Evolutionary conservation across 164 flowering plant species (phyloP), one percentile per base, ranked within the genome.

Genomic region (Warburgia ugandensis): DNA sequence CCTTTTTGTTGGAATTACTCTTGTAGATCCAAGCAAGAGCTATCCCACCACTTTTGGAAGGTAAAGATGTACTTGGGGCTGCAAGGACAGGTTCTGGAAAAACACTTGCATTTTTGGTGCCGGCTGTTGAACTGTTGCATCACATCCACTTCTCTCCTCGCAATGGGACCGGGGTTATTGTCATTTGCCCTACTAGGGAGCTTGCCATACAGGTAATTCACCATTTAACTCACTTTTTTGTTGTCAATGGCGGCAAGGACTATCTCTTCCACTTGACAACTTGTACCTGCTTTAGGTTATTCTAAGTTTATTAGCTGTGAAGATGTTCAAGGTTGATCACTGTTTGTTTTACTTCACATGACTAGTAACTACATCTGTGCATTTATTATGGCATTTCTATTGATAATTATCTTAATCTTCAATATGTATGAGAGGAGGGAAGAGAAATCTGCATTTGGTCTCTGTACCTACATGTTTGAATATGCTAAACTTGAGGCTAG

Each of bases 31-130:
- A 92, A 86, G 84, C 95, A 28, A 69, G 87, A 51, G 45, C 89
- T 9, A 84, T 92, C 48, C 95, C 97, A 37, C 94, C 76, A 9
- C 89, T 88, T 52, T 31, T 86, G 62, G 60, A 67, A 50, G 95
- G 94, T 0, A 74, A 79, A 65, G 87, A 92, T 76, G 85, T 88
- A 54, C 81, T 92, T 64, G 99, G 95, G 57, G 97, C 99, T 55
- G 99, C 99, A 40, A 77, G 98, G 70, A 92, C 98, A 7, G 98
- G 98, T 60, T 74, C 98, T 43, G 96, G 98, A 6, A 92, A 92
- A 60, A 92, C 96, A 35, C 89, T 92, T 54, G 94, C 95, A 29
- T 92, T 92, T 69, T 62, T 92, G 25, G 68, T 92, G 14, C 98
- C 98, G 7, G 96, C 99, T 46, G 75, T 92, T 42, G 99, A 92